A percentile compares a stretch with the other conserved stretches of the same genome.
phyloP scores from a whole-genome alignment of 345 rosid species.

The Salix udensis region DNA sequence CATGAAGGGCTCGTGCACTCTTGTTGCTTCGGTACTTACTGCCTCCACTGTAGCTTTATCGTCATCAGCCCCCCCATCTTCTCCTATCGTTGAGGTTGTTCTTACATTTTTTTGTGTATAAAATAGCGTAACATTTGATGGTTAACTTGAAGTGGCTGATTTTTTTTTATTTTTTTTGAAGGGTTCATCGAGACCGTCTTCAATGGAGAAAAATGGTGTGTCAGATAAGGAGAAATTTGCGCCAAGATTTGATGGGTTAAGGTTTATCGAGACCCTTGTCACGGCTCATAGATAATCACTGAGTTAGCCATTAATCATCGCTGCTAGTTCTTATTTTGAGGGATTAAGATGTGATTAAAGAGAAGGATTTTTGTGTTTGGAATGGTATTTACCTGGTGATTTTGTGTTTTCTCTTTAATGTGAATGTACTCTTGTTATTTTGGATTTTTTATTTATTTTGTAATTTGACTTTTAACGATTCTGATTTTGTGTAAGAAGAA shows the following conservation, averaged over 20 bases:
- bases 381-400: no score
- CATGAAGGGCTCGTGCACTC: conserved; percentile 21
- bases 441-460: no score
- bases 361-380: background rate
- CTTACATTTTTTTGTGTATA: background rate
- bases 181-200: conserved; percentile 16
- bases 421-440: no score
- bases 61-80: conserved; percentile 30
- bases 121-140: background rate
- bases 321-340: background rate
- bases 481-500: no score
- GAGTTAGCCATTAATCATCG: background rate
- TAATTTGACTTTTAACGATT: no score
- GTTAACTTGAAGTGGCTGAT: background rate
- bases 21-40: conserved; percentile 44
- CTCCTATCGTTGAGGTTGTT: background rate
- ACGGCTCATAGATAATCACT: conserved; percentile 68
- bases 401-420: no score
- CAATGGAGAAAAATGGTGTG: conserved; percentile 17
- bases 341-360: conserved; percentile 2
- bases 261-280: conserved; percentile 86
- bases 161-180: background rate
- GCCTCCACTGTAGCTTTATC: conserved; percentile 50
- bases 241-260: conserved; percentile 67
- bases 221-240: conserved; percentile 58